Base-by-base conservation (phyloP, 192 early-diverging fungal species). In the Coemansia sp. region DNA sequence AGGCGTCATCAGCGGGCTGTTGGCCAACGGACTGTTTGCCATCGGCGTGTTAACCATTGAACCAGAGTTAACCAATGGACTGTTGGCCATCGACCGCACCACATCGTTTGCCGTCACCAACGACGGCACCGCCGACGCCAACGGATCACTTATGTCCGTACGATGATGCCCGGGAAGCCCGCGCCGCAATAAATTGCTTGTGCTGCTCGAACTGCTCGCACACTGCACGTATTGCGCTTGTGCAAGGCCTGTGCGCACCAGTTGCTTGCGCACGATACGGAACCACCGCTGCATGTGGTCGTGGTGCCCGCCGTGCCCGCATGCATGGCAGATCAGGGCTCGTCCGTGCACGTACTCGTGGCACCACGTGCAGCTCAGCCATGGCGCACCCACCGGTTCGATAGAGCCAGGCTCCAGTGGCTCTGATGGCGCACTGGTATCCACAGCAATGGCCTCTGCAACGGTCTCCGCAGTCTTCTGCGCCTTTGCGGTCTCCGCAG, bases 221-320 rank as follows among this genome's bases (percentile, higher is more conserved):
- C 52, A 22, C 32, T 29, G 59, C 37, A 59, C 26, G 29, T 64
- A 51, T 26, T 65, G 54, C 11, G 62, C 55, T 6, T 65, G 59
- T 2, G 62, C 50, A 27, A 73, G 56, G 8, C 76, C 76, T 3
- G 49, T 61, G 45, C 58, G 66, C 47, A 47, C 10, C 19, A 80
- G 71, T 54, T 73, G 71, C 32, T 58, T 48, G 38, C 64, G 78
- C 23, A 71, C 74, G 1, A 41, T 59, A 22, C 64, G 49, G 57
- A 81, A 81, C 78, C 78, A 81, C 47, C 61, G 27, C 61, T 68
- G 66, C 56, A 81, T 75, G n/a, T 81, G 78, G 57, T 68, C 69
- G 54, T 81, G 73, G 54, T 81, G 78, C 5, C 78, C 78, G 62
- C 78, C 78, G 14, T 81, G 78, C 7, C 78, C 78, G 29, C 78